phyloP scores from a whole-genome alignment of 192 early-diverging fungal species.

The Borealophlyctis nickersoniae region DNA sequence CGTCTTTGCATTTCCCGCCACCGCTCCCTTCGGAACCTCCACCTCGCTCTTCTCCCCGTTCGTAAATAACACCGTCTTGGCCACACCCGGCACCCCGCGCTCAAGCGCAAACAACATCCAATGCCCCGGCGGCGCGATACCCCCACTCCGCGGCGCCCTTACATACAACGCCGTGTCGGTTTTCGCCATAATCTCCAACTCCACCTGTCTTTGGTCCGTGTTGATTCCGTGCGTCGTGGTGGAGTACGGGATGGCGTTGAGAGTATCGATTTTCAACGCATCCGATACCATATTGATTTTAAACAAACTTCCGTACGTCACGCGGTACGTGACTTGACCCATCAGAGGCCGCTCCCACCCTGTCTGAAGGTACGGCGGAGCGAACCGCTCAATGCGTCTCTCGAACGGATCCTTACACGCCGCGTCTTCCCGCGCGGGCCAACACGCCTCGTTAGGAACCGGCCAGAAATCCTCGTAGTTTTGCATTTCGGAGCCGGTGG shows the following conservation, averaged over 20 bases:
- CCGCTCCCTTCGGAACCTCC: neutral
- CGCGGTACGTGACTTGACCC: neutral
- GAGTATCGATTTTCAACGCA: conserved; percentile 4
- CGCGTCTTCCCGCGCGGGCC: neutral
- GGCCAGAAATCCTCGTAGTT: conserved; percentile 36
- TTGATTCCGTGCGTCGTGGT: conserved; percentile 18
- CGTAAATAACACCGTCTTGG: neutral
- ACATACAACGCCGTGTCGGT: neutral
- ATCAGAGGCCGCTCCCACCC: conserved; percentile 8
- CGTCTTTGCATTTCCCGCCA: neutral
- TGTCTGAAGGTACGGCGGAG: conserved; percentile 18
- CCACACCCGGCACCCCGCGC: conserved; percentile 13
- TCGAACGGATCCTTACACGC: conserved; percentile 21
- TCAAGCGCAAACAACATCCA: conserved; percentile 15
- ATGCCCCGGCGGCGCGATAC: conserved; percentile 12
- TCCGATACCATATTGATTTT: conserved; percentile 3
- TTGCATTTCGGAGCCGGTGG: conserved; percentile 36
- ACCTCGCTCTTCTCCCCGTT: neutral
- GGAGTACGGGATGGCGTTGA: conserved; percentile 12
- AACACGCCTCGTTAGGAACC: neutral
- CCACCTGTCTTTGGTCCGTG: conserved; percentile 15
- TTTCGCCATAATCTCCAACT: neutral
- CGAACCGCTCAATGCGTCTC: conserved; percentile 12
- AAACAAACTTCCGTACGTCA: conserved; percentile 13
- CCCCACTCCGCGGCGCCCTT: neutral